A percentile compares a stretch with the other conserved stretches of the same genome.
phyloP scores from a whole-genome alignment of 768 basidiomycete species.

The Naganishia vaughanmartiniae region DNA sequence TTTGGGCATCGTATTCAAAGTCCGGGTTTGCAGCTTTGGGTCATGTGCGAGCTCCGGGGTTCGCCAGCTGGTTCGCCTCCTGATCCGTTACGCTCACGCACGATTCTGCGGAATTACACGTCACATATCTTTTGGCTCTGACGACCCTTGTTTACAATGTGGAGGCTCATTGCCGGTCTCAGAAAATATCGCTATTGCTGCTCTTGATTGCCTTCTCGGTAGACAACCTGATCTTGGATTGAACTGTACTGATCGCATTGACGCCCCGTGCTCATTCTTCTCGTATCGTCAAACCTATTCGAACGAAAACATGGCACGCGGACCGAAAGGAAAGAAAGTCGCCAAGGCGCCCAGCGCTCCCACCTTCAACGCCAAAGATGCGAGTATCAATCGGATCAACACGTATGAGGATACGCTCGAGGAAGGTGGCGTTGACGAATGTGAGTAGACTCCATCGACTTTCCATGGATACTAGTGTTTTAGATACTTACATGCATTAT shows the following conservation, averaged over 20 bases:
- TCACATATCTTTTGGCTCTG: neutral
- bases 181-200: constrained; percentile 15
- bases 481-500: neutral
- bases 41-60: too few species aligned
- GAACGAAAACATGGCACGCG: constrained; percentile 2
- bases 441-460: constrained; percentile 36
- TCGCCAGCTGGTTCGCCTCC: neutral
- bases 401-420: constrained; percentile 50
- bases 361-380: neutral
- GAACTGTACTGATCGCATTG: too few species aligned
- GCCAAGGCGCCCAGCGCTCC: constrained; percentile 7
- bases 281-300: too few species aligned
- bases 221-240: neutral
- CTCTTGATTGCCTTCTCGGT: constrained; percentile 5
- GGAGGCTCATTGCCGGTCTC: neutral
- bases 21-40: too few species aligned
- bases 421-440: constrained; percentile 50
- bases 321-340: constrained; percentile 17
- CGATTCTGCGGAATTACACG: too few species aligned
- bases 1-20: too few species aligned
- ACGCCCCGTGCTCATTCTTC: too few species aligned
- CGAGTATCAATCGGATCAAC: constrained; percentile 37
- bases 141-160: neutral
- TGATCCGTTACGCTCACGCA: too few species aligned
- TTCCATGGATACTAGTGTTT: neutral